phyloP scores from a whole-genome alignment of 805 yeast genomes.

The Maudiozyma bulderi region DNA sequence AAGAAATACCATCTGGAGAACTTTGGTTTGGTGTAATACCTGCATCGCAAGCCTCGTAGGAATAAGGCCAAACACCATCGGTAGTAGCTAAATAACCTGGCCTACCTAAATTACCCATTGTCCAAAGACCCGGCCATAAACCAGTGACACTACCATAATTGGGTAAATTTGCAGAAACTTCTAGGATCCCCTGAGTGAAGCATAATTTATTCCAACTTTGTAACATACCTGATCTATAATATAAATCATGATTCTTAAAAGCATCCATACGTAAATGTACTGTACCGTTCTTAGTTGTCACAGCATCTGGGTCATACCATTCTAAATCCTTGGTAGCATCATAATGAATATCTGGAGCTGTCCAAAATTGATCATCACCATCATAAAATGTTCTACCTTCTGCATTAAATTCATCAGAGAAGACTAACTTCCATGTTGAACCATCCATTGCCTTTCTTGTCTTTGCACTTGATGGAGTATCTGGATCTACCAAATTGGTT shows the following conservation, averaged over 20 bases:
- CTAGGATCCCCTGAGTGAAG: constrained; percentile 74
- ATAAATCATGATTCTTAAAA: constrained; percentile 63
- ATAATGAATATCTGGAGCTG: constrained; percentile 74
- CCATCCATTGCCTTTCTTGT: constrained; percentile 52
- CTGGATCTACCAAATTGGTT: constrained; percentile 48
- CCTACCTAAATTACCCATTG: constrained; percentile 85
- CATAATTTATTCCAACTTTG: constrained; percentile 91
- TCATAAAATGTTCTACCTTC: constrained; percentile 86
- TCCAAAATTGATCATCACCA: constrained; percentile 88
- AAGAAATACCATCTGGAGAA: constrained; percentile 79
- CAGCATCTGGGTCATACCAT: constrained; percentile 94
- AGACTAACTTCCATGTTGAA: constrained; percentile 62
- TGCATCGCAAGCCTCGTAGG: constrained; percentile 80
- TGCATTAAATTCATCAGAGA: constrained; percentile 83
- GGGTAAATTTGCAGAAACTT: constrained; percentile 69
- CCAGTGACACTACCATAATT: constrained; percentile 72
- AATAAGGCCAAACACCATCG: constrained; percentile 93
- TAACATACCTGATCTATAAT: constrained; percentile 83
- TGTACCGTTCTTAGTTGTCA: constrained; percentile 65
- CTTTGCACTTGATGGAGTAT: constrained; percentile 43
- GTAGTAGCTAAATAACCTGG: constrained; percentile 84
- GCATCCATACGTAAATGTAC: constrained; percentile 69
- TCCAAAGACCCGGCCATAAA: constrained; percentile 95
- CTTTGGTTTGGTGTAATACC: constrained; percentile 94
- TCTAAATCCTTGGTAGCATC: constrained; percentile 84